Evolutionary conservation across 768 basidiomycete genomes (phyloP), one percentile per base, ranked within the genome.

Genomic region (Lactarius sp.): DNA sequence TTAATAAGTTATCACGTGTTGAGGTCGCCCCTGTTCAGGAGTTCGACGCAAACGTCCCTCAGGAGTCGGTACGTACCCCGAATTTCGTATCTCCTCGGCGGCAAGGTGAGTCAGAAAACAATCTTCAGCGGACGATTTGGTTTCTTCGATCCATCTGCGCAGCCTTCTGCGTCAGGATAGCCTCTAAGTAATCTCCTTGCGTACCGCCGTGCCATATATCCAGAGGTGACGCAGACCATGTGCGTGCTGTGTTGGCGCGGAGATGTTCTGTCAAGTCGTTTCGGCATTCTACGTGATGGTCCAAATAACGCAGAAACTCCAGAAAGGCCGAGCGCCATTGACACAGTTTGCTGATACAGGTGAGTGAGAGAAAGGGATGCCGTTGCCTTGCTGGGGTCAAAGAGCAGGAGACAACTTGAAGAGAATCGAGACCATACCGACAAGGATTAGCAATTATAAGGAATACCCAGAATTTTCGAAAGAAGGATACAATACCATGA

Each of bases 181-280:
- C 92, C 94, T 0, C 80, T 98, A 6, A 88, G 96, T 51, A 98
- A 98, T 72, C 82, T 95, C 64, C 87, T 98, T 10, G 83, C 88
- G 18, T 94, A 88, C 73, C 84, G 97, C 14, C 80, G 80, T 27
- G 80, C 81, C 37, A 71, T 83, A 13, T 81, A 91, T 70, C 82
- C 83, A 0, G 70, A 76, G 0, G 74, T 75, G 3, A 78, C 83
- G 0, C 68, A 76, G 0, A 75, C 77, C 0, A 58, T 95, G 3
- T 83, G 81, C 22, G 77, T 98, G 8, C 77, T 96, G 39, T 86
- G 88, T 69, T 92, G 93, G 84, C 81, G 94, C 27, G 88, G 71
- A 0, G 64, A 73, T 0, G 75, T 77, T 0, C 88, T 85, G 83
- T 87, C 81, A 72, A 88, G 86, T 66, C 83, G 85, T 34, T 77